Conservation (phyloP, 83 land plant species). For the Thuja plicata region DNA sequence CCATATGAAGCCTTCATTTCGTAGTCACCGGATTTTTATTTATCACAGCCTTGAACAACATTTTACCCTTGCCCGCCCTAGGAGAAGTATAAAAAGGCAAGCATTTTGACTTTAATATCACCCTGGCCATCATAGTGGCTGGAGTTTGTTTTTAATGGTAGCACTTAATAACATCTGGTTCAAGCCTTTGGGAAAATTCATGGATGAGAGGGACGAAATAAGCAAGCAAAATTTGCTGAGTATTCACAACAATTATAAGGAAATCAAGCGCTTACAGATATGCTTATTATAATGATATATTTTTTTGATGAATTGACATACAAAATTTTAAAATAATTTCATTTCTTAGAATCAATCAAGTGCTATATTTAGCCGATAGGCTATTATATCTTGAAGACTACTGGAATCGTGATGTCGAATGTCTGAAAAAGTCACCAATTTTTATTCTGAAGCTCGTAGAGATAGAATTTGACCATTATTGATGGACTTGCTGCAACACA, state of each 20-base stretch:
- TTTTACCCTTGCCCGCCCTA: constrained; percentile 41
- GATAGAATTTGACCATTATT: no score
- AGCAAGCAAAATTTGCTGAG: constrained; percentile 63
- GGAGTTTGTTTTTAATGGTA: constrained; percentile 80
- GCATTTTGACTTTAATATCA: constrained; percentile 80
- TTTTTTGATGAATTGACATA: no score
- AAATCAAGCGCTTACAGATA: constrained; percentile 60
- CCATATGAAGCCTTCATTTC: no score
- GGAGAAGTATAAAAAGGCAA: constrained; percentile 65
- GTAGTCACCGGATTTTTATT: no score
- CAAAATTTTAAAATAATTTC: no score
- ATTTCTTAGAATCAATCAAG: no score
- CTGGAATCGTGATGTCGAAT: no score
- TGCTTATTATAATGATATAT: background rate
- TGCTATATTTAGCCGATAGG: no score
- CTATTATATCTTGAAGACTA: no score
- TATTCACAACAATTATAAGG: constrained; percentile 71
- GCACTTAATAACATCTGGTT: constrained; percentile 82
- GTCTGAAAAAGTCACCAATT: no score
- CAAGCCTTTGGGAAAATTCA: constrained; percentile 70
- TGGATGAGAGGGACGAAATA: constrained; percentile 70
- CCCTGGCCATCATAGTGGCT: constrained; percentile 73
- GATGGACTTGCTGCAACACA: no score
- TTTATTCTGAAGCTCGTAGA: no score
- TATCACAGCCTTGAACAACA: constrained; percentile 31